A percentile compares a stretch with the other conserved stretches of the same genome.
Evolutionary conservation across 2,329 filamentous ascomycete species (phyloP).

Genomic region (Sclerotinia subarctica): DNA sequence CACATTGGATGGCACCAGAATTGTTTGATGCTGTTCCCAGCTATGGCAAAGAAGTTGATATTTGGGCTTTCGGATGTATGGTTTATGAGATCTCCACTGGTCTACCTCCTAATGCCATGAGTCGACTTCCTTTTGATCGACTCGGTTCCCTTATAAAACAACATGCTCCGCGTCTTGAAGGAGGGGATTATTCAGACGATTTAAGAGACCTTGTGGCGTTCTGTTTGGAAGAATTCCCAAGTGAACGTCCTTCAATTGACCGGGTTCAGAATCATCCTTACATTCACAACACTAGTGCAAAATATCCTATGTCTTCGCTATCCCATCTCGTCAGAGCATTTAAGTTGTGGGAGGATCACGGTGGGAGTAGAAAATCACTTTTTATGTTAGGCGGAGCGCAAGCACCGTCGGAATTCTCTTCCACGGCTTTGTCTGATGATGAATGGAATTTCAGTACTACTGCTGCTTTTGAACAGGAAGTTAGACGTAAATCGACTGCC

Average conservation of each 20-base stretch:
- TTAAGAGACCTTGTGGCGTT: slow-evolving; percentile 70
- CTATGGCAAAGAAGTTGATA: slow-evolving; percentile 72
- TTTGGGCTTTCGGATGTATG: slow-evolving; percentile 82
- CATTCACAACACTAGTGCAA: slow-evolving; percentile 58
- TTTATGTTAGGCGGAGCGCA: slow-evolving; percentile 60
- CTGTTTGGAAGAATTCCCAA: slow-evolving; percentile 66
- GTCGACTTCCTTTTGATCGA: slow-evolving; percentile 48
- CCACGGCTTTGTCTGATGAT: slow-evolving; percentile 48
- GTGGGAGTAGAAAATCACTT: slow-evolving; percentile 65
- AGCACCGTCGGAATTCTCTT: slow-evolving; percentile 41
- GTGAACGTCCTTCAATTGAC: slow-evolving; percentile 66
- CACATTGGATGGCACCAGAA: slow-evolving; percentile 85
- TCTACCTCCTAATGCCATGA: slow-evolving; percentile 64
- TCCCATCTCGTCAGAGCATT: slow-evolving; percentile 67
- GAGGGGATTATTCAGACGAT: slow-evolving; percentile 65
- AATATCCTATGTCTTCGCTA: slow-evolving; percentile 62
- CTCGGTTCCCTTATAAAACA: slow-evolving; percentile 56
- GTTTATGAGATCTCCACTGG: slow-evolving; percentile 79
- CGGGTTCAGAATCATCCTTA: slow-evolving; percentile 68
- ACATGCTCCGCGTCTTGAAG: slow-evolving; percentile 66
- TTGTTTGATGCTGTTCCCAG: slow-evolving; percentile 62
- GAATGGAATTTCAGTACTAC: slow-evolving; percentile 69
- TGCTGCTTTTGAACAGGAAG: slow-evolving; percentile 58
- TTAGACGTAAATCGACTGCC: slow-evolving; percentile 50
- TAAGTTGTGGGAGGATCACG: slow-evolving; percentile 71